These are phyloP conservation scores for Chloris gayana DNA, from an alignment of 176 grass and related monocot genomes.

Conservation along the genomic window DNA sequence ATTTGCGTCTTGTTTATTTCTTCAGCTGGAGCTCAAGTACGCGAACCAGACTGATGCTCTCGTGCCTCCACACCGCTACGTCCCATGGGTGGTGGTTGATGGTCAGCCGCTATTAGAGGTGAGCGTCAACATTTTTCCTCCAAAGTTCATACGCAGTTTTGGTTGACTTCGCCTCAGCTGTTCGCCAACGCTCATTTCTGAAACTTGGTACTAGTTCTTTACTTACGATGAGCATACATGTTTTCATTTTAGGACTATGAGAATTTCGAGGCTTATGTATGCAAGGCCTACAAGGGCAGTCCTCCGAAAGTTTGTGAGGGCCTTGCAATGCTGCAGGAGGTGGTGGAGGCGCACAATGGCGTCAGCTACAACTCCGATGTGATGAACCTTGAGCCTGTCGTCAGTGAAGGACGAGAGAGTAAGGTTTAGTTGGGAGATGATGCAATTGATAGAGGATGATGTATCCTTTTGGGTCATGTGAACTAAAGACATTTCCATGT, in stretches of 20 bases:
- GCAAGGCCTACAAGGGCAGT: constrained; percentile 76
- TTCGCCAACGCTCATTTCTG: background rate
- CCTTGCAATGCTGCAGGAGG: constrained; percentile 8
- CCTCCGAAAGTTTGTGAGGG: constrained; percentile 58
- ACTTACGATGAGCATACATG: background rate
- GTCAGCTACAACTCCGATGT: constrained; percentile 45
- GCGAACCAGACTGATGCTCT: constrained; percentile 68
- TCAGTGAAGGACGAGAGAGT: constrained; percentile 7
- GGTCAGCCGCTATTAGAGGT: constrained; percentile 71
- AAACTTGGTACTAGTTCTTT: background rate
- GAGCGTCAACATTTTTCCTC: constrained; percentile 24
- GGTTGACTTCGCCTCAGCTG: background rate
- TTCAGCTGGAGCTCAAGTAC: constrained; percentile 84
- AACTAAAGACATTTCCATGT: background rate
- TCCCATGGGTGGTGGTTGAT: constrained; percentile 93
- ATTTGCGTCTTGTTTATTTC: background rate
- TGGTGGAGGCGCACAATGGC: constrained; percentile 24
- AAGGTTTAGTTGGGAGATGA: constrained; percentile 28
- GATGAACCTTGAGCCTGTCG: background rate
- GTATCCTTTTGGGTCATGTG: background rate
- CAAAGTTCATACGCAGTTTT: background rate
- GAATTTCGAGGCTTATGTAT: constrained; percentile 68
- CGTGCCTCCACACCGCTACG: constrained; percentile 74
- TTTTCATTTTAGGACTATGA: constrained; percentile 64
- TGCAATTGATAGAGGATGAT: background rate